These are phyloP conservation scores for Lavandula angustifolia DNA, from an alignment of 257 asterid species.

Conservation along the genomic window DNA sequence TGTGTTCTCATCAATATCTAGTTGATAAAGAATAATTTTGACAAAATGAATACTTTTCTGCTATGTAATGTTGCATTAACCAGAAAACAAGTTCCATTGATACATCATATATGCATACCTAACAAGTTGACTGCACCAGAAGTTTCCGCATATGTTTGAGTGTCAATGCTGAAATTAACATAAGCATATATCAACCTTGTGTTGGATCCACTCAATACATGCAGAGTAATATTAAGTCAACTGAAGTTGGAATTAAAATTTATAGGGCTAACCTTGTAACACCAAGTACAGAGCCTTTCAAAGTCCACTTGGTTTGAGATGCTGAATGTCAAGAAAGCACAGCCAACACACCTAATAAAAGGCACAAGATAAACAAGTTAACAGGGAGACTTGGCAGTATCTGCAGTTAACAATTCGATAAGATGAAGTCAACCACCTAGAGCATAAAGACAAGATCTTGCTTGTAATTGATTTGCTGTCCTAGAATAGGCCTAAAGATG, in stretches of 20 bases:
- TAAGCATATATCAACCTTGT: slow-evolving; percentile 32
- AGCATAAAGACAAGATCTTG: slow-evolving; percentile 60
- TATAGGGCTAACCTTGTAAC: slow-evolving; percentile 54
- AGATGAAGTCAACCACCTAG: background rate
- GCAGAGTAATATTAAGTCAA: slow-evolving; percentile 10
- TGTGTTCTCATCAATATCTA: too few relatives aligned
- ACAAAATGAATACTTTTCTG: background rate
- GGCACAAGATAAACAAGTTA: background rate
- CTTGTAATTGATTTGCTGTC: slow-evolving; percentile 29
- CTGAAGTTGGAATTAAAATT: slow-evolving; percentile 19
- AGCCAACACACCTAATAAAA: slow-evolving; percentile 64
- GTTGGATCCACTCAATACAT: slow-evolving; percentile 22
- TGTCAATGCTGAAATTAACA: slow-evolving; percentile 57
- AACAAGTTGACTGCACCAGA: slow-evolving; percentile 47
- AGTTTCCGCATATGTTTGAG: slow-evolving; percentile 44
- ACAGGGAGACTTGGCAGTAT: too few relatives aligned
- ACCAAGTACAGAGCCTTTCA: slow-evolving; percentile 67
- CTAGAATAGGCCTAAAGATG: too few relatives aligned
- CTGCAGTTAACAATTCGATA: too few relatives aligned
- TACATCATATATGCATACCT: slow-evolving; percentile 40
- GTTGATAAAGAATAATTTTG: too few relatives aligned
- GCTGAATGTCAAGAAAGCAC: slow-evolving; percentile 99
- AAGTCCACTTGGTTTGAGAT: slow-evolving; percentile 84
- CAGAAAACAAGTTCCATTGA: slow-evolving; percentile 16
- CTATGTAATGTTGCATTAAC: slow-evolving; percentile 2